Conservation (phyloP, 1,139 yeast genomes). For the Hansenula anomala region DNA sequence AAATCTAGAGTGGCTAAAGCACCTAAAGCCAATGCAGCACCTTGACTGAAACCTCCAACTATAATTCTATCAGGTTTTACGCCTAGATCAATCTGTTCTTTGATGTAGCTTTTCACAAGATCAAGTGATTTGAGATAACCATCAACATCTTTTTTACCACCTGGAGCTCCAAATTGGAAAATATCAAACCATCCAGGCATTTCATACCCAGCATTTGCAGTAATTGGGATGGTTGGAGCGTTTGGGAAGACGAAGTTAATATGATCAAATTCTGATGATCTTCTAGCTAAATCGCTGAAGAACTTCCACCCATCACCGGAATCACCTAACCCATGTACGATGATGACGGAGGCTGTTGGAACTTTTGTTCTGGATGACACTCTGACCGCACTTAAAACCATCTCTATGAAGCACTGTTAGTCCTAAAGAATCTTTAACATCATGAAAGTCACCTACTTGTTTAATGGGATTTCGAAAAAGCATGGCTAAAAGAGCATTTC, state of each 20-base stretch:
- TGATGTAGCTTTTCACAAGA: conserved; percentile 46
- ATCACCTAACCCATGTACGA: conserved; percentile 91
- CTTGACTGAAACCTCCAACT: conserved; percentile 94
- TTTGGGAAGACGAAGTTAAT: conserved; percentile 83
- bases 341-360: conserved; percentile 66
- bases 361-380: conserved; percentile 30
- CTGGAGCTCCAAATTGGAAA: conserved; percentile 44
- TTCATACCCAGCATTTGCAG: conserved; percentile 57
- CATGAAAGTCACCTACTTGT: too few relatives aligned
- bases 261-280: conserved; percentile 45
- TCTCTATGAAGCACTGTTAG: conserved; percentile 2
- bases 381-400: conserved; percentile 32
- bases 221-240: conserved; percentile 72
- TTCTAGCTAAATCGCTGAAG: conserved; percentile 47
- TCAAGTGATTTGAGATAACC: conserved; percentile 63
- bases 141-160: conserved; percentile 47
- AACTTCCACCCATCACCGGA: conserved; percentile 87
- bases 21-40: conserved; percentile 78
- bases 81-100: conserved; percentile 59
- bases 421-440: too few relatives aligned
- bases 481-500: neutral
- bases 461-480: too few relatives aligned
- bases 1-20: conserved; percentile 40
- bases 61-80: conserved; percentile 68
- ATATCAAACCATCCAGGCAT: conserved; percentile 94